Conservation (phyloP, 371 early-diverging fungal species). For the Syncephalastrum monosporum region DNA sequence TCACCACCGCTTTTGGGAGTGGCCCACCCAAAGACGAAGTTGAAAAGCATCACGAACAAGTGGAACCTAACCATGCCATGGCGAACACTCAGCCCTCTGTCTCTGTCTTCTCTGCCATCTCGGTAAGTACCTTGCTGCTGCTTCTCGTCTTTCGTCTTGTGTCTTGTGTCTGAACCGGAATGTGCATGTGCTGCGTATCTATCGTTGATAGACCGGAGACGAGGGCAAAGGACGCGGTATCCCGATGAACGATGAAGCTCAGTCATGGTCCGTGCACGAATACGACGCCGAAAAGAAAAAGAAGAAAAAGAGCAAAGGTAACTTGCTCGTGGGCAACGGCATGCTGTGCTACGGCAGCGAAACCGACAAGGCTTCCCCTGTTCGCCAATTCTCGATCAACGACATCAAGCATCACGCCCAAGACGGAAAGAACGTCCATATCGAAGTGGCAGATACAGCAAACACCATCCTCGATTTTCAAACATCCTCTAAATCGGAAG, state of each 20-base stretch:
- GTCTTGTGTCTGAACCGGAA: neutral
- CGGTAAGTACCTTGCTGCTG: constrained; percentile 6
- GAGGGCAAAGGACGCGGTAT: neutral
- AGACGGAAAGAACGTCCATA: constrained; percentile 63
- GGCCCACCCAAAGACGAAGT: neutral
- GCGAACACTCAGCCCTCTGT: constrained; percentile 15
- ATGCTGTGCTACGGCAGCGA: constrained; percentile 70
- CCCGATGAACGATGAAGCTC: constrained; percentile 30
- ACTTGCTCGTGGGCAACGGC: constrained; percentile 66
- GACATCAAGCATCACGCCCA: constrained; percentile 59
- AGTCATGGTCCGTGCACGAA: constrained; percentile 48
- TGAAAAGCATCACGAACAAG: constrained; percentile 3
- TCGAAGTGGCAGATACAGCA: constrained; percentile 58
- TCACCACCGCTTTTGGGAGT: neutral
- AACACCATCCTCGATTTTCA: constrained; percentile 64
- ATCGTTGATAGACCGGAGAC: constrained; percentile 1
- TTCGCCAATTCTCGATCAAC: constrained; percentile 62
- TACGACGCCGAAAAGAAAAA: constrained; percentile 75
- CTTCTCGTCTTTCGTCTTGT: too few species aligned
- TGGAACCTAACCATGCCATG: neutral
- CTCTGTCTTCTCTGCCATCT: constrained; percentile 17
- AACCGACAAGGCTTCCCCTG: constrained; percentile 70
- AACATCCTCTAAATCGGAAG: constrained; percentile 66
- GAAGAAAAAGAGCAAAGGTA: constrained; percentile 74
- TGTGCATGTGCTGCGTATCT: neutral